These are phyloP conservation scores for Solanum piurae DNA, from an alignment of 257 asterid species.

Conservation along the genomic window DNA sequence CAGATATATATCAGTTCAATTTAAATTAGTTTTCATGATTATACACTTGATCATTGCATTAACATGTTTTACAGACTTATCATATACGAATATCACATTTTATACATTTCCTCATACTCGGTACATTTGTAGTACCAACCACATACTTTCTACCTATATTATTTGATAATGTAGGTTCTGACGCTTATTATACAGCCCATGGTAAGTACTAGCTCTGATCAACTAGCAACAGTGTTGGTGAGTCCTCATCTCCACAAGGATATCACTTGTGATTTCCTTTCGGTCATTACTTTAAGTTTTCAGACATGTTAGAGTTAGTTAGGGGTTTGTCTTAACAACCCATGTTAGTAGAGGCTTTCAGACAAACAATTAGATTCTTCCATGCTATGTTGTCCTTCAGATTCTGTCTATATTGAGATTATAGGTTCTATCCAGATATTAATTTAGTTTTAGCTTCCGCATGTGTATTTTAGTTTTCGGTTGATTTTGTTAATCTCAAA, in stretches of 20 bases:
- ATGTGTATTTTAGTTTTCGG: no score
- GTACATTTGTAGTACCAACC: not conserved
- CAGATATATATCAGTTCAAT: no score
- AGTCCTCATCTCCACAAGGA: not conserved
- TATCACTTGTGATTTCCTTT: not conserved
- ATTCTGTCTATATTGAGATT: not conserved
- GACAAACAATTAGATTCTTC: not conserved
- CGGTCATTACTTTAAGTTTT: not conserved
- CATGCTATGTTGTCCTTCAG: not conserved
- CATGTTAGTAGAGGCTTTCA: not conserved
- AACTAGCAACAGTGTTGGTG: not conserved
- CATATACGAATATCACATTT: not conserved
- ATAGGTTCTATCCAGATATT: not conserved
- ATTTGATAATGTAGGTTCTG: not conserved
- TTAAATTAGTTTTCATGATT: no score
- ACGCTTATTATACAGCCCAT: no score
- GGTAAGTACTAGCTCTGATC: not conserved
- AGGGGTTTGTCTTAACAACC: not conserved
- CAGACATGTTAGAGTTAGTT: not conserved
- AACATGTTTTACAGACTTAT: no score
- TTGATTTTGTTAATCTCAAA: not conserved
- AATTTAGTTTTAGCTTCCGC: not conserved
- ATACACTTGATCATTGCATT: not conserved
- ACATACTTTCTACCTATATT: not conserved
- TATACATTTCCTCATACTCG: not conserved